These are phyloP conservation scores for Chlorella sp. DNA, from an alignment of 139 green algal species.

Conservation along the genomic window DNA sequence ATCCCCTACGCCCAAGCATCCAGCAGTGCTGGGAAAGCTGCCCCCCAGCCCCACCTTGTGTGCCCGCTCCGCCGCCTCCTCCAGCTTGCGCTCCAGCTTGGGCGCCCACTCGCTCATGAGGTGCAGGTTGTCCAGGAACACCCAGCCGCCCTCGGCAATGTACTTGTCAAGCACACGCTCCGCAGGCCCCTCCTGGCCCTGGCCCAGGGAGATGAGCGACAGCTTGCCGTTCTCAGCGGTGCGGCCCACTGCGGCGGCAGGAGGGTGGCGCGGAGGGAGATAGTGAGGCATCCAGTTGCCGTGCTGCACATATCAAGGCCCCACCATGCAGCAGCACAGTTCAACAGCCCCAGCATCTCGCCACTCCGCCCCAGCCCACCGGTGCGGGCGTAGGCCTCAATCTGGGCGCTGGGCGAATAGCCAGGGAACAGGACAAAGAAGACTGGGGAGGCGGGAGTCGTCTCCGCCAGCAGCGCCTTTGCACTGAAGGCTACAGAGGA, in stretches of 20 bases:
- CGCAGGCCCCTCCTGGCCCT: constrained; percentile 64
- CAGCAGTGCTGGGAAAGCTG: neutral
- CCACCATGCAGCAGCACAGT: neutral
- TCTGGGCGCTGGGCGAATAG: constrained; percentile 89
- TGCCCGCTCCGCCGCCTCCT: constrained; percentile 49
- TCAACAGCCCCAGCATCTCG: too few relatives aligned
- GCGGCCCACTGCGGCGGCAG: constrained; percentile 51
- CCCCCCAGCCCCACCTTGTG: constrained; percentile 2
- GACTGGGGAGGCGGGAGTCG: constrained; percentile 68
- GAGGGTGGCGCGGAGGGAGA: neutral
- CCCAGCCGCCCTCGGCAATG: constrained; percentile 76
- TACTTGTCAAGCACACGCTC: constrained; percentile 38
- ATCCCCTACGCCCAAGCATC: neutral
- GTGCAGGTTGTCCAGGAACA: constrained; percentile 93
- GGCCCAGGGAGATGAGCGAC: constrained; percentile 80
- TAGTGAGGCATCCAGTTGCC: too few relatives aligned
- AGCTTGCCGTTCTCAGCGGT: constrained; percentile 80
- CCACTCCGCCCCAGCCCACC: neutral
- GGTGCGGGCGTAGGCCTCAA: constrained; percentile 87
- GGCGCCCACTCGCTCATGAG: constrained; percentile 88
- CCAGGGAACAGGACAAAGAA: constrained; percentile 93
- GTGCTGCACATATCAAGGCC: too few relatives aligned
- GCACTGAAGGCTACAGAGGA: constrained; percentile 80
- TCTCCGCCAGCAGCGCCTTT: constrained; percentile 68
- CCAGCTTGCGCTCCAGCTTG: constrained; percentile 77